A percentile compares a stretch with the other conserved stretches of the same genome.
These are phyloP conservation scores for Trichosporon coremiiforme DNA, from an alignment of 1,284 basidiomycete genomes.

Conservation along the genomic window DNA sequence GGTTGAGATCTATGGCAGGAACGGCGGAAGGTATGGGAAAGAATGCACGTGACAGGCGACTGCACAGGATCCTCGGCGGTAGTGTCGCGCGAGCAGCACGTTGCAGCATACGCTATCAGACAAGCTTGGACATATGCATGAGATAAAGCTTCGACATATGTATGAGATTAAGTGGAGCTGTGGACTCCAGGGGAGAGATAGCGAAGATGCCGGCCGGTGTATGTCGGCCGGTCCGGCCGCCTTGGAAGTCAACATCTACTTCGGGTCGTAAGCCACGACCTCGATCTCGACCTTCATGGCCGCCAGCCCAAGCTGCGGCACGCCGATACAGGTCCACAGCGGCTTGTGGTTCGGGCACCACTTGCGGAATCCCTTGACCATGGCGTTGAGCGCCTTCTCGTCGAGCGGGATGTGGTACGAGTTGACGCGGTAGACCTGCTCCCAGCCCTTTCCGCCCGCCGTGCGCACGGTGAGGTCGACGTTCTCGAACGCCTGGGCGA, in stretches of 20 bases:
- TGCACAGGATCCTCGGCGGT: too few relatives aligned
- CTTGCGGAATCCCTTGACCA: slow-evolving; percentile 34
- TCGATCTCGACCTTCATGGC: slow-evolving; percentile 45
- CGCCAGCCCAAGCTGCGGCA: slow-evolving; percentile 29
- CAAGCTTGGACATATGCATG: too few relatives aligned
- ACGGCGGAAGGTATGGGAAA: background rate
- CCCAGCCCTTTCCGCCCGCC: slow-evolving; percentile 41
- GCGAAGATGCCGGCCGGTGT: too few relatives aligned
- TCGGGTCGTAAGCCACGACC: slow-evolving; percentile 34
- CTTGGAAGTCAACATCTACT: background rate
- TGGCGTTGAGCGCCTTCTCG: slow-evolving; percentile 30
- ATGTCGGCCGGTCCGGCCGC: too few relatives aligned
- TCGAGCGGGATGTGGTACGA: slow-evolving; percentile 39
- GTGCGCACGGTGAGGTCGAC: slow-evolving; percentile 35
- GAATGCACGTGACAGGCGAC: background rate
- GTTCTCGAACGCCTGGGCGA: slow-evolving; percentile 43
- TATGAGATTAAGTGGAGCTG: too few relatives aligned
- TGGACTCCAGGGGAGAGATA: too few relatives aligned
- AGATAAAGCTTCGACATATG: too few relatives aligned
- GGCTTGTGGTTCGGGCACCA: slow-evolving; percentile 40
- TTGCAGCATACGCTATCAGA: background rate
- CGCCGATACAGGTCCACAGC: slow-evolving; percentile 40
- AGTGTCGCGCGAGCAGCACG: background rate
- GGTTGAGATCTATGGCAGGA: background rate
- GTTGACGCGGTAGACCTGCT: slow-evolving; percentile 35